Evolutionary conservation across 2,329 filamentous ascomycete genomes (phyloP).

Genomic region (Fusarium sp.): DNA sequence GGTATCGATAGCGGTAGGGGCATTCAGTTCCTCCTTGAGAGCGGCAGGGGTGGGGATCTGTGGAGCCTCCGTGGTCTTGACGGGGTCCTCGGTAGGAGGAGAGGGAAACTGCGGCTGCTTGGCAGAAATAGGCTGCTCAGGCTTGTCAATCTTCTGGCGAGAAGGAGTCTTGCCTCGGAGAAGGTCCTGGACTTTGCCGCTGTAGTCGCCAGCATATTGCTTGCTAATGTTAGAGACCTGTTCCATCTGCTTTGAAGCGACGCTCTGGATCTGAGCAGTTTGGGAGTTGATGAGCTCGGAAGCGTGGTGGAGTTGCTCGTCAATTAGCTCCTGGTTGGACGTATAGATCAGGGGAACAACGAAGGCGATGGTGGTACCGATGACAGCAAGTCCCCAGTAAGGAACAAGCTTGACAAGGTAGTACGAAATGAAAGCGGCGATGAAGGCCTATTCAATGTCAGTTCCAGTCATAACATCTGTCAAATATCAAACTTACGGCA

Average conservation of each 20-base stretch:
- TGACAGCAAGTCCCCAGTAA: conserved; percentile 73
- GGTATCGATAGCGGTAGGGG: conserved; percentile 39
- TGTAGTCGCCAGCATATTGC: conserved; percentile 74
- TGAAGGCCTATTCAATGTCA: conserved; percentile 58
- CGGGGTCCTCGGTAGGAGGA: conserved; percentile 50
- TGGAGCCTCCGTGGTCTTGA: conserved; percentile 30
- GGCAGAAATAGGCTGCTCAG: conserved; percentile 30
- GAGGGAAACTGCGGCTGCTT: conserved; percentile 50
- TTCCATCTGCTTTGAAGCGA: conserved; percentile 71
- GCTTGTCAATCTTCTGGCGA: conserved; percentile 53
- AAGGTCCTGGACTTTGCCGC: conserved; percentile 72
- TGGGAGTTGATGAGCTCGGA: conserved; percentile 68
- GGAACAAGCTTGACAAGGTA: conserved; percentile 75
- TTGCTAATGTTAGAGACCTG: conserved; percentile 71
- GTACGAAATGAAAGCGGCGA: conserved; percentile 72
- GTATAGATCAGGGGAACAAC: conserved; percentile 71
- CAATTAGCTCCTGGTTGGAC: conserved; percentile 75
- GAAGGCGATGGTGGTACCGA: conserved; percentile 68
- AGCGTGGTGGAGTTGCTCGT: conserved; percentile 67
- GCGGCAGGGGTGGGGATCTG: conserved; percentile 38
- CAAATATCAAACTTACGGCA: conserved; percentile 58
- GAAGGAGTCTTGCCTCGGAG: conserved; percentile 61
- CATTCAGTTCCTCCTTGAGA: conserved; percentile 36
- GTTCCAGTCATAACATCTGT: conserved; percentile 13
- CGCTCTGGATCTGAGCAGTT: conserved; percentile 68